These are phyloP conservation scores for Ganoderma multipileum DNA, from an alignment of 1,284 basidiomycete species.

Conservation along the genomic window DNA sequence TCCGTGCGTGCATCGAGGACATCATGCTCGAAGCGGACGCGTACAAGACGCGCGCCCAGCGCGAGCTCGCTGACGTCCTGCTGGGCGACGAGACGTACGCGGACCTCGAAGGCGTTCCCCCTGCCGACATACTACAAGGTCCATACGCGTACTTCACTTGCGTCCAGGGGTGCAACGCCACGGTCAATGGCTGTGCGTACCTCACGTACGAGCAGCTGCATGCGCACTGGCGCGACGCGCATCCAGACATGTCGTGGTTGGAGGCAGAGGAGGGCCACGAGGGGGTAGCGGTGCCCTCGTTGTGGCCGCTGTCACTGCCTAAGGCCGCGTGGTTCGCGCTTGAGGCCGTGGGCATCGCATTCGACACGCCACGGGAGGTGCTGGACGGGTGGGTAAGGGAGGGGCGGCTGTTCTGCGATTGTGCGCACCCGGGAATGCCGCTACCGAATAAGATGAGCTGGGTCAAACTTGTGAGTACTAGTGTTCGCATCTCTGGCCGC, in stretches of 20 bases:
- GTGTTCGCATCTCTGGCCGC: background rate
- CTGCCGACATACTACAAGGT: constrained; percentile 7
- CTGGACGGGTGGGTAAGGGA: background rate
- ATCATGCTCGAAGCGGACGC: constrained; percentile 4
- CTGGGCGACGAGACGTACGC: background rate
- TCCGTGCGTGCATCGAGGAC: background rate
- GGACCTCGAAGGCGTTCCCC: background rate
- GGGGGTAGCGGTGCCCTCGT: background rate
- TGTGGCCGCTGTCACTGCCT: background rate
- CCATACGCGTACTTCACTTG: constrained; percentile 14
- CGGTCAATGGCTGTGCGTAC: background rate
- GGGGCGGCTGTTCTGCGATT: constrained; percentile 17
- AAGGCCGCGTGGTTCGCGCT: background rate
- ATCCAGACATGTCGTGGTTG: constrained; percentile 1
- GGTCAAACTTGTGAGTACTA: constrained; percentile 13
- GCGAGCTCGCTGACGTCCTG: background rate
- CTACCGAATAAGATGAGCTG: constrained; percentile 6
- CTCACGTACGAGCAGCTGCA: constrained; percentile 12
- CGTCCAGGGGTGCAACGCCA: background rate
- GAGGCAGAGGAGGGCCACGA: background rate
- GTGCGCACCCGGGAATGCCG: constrained; percentile 15
- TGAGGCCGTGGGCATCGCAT: background rate
- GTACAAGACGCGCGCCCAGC: constrained; percentile 7
- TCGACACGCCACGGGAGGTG: background rate
- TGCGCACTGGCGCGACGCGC: constrained; percentile 14